Evolutionary conservation across 352 stramenopile genomes (phyloP).

Genomic region (Achlya hypogyna): DNA sequence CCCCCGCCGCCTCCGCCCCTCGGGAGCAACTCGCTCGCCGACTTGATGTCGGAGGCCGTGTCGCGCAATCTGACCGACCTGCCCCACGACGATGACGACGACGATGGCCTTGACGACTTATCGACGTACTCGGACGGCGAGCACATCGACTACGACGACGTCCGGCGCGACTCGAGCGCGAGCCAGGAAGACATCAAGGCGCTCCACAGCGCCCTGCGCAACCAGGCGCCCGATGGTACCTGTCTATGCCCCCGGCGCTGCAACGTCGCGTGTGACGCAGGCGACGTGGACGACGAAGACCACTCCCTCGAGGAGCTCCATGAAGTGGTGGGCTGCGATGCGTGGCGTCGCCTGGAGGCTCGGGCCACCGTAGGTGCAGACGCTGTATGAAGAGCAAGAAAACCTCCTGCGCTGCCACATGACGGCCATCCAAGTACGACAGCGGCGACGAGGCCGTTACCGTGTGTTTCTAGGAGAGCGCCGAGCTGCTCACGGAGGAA

Average conservation of each 20-base stretch:
- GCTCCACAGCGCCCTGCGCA: conserved; percentile 42
- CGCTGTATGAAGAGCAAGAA: conserved; percentile 95
- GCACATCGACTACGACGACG: conserved; percentile 11
- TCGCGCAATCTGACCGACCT: conserved; percentile 9
- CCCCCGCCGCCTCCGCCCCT: not conserved
- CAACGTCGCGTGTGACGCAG: conserved; percentile 19
- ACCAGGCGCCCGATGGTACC: conserved; percentile 25
- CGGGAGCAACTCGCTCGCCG: conserved; percentile 2
- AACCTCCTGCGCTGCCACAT: conserved; percentile 94
- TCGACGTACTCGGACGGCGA: conserved; percentile 14
- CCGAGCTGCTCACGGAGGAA: conserved; percentile 95
- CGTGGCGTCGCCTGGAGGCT: not conserved
- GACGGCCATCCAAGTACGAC: conserved; percentile 85
- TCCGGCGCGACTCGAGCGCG: conserved; percentile 29
- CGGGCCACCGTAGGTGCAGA: conserved; percentile 52
- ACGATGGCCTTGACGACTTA: conserved; percentile 21
- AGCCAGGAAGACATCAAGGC: conserved; percentile 53
- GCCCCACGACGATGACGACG: not conserved
- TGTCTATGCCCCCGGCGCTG: not conserved
- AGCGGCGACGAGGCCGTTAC: not conserved
- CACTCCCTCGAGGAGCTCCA: conserved; percentile 41
- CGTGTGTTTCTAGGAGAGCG: conserved; percentile 80
- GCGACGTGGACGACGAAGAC: conserved; percentile 22
- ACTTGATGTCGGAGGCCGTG: conserved; percentile 18
- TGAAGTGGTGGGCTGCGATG: conserved; percentile 36